A percentile compares a stretch with the other conserved stretches of the same genome.
Conservation (phyloP, 805 yeast genomes). For the Metschnikowia hibisci region DNA sequence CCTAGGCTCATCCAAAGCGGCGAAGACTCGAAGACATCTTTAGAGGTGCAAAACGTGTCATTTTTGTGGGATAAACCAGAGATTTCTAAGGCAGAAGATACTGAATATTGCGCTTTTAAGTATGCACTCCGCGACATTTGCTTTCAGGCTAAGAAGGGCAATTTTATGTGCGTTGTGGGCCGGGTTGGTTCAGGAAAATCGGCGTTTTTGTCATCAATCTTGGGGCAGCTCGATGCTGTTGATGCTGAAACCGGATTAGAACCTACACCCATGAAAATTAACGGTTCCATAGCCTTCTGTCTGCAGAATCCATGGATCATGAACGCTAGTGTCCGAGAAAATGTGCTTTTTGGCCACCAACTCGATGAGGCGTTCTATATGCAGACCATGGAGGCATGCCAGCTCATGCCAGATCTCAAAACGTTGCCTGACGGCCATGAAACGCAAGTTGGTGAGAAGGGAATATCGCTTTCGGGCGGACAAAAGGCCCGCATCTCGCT, state of each 20-base stretch:
- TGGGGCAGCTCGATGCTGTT: slow-evolving; percentile 17
- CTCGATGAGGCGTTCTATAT: slow-evolving; percentile 30
- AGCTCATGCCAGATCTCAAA: slow-evolving; percentile 32
- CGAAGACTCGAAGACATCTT: neutral
- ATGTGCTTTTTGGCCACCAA: slow-evolving; percentile 35
- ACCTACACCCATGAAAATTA: slow-evolving; percentile 18
- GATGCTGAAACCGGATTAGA: slow-evolving; percentile 5
- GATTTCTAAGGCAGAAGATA: slow-evolving; percentile 5
- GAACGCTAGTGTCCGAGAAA: slow-evolving; percentile 38
- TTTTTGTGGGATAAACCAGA: slow-evolving; percentile 15
- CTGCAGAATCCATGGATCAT: slow-evolving; percentile 41
- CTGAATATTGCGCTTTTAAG: slow-evolving; percentile 24
- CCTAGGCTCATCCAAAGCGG: slow-evolving; percentile 8
- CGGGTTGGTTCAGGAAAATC: slow-evolving; percentile 18
- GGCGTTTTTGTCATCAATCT: slow-evolving; percentile 12
- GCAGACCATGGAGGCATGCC: slow-evolving; percentile 35
- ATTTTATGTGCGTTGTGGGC: slow-evolving; percentile 17
- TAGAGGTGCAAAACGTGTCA: slow-evolving; percentile 10
- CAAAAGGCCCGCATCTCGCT: slow-evolving; percentile 41
- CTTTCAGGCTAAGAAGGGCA: slow-evolving; percentile 11
- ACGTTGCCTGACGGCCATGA: slow-evolving; percentile 38
- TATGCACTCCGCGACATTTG: slow-evolving; percentile 12
- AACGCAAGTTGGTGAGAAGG: slow-evolving; percentile 44
- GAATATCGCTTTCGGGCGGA: slow-evolving; percentile 41
- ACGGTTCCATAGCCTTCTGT: slow-evolving; percentile 38